Evolutionary conservation across 2,329 filamentous ascomycete genomes (phyloP), one percentile per base, ranked within the genome.

Genomic region (Zarea fungicola): DNA sequence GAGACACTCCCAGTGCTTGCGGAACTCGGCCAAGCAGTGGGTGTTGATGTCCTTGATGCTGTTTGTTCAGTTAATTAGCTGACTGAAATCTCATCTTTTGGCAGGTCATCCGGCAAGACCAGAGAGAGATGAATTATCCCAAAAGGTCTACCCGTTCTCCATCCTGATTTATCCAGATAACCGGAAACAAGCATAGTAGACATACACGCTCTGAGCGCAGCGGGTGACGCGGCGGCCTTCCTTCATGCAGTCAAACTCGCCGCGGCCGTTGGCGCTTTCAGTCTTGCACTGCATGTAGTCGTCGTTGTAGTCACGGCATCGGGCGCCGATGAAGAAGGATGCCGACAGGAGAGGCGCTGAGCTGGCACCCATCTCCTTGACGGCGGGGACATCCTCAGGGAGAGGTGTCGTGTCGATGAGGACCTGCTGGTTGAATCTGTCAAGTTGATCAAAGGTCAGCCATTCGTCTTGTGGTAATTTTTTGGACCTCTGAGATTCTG

Each of bases 251-350:
- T 96, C 89, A 55, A 95, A 71, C 77, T 99, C 93, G 68, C 90
- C 93, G 70, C 81, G 83, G 62, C 93, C 93, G 55, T n/a, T n/a
- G n/a, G 88, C 85, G 62, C 89, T 84, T 73, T 96, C 90, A 59
- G 82, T 88, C 85, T 99, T 99, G 86, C 93, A 99, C 76, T 95
- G 88, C 92, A 99, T 99, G 75, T 87, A 99, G 74, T 99, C 93
- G 77, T 99, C 93, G 72, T 97, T 97, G 79, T 91, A 99, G 50
- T 87, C 77, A 68, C 81, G 86, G 84, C 93, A 99, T 65, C 92
- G 85, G 58, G 90, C 91, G 55, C 93, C 93, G 66, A 99, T 99
- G 71, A 97, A 99, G 80, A 88, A 99, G 45, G 89, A 84, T 26
- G 93, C 93, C 56, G 89, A 95, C 52, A 95, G 77, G 37, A 99